A percentile compares a stretch with the other conserved stretches of the same genome.
Conservation (phyloP, 2,329 filamentous ascomycete species). For the Rhinocladiella similis region DNA sequence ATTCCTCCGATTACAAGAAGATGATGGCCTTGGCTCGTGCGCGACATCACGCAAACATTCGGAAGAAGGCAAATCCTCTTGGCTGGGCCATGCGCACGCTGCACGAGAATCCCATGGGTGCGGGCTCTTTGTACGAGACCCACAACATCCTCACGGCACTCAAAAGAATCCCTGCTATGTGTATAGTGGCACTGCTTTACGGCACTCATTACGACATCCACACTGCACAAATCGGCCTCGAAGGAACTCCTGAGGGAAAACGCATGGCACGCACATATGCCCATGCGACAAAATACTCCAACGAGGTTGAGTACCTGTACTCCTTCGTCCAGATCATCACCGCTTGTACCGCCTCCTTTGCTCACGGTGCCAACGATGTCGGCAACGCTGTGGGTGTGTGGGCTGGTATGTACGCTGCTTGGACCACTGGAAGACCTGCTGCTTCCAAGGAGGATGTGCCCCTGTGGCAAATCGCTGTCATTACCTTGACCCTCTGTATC, state of each 20-base stretch:
- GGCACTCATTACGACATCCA: slow-evolving; percentile 82
- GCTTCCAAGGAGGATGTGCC: slow-evolving; percentile 66
- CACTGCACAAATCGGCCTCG: slow-evolving; percentile 68
- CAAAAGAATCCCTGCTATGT: slow-evolving; percentile 66
- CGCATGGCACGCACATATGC: slow-evolving; percentile 71
- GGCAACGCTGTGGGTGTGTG: slow-evolving; percentile 70
- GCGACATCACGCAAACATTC: slow-evolving; percentile 63
- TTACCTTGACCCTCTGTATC: slow-evolving; percentile 62
- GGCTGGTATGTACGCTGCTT: slow-evolving; percentile 69
- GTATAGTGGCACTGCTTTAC: slow-evolving; percentile 66
- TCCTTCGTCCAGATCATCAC: slow-evolving; percentile 57
- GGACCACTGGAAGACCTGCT: slow-evolving; percentile 63
- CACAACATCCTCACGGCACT: no score
- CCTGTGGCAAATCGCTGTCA: slow-evolving; percentile 74
- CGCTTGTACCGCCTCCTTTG: slow-evolving; percentile 52
- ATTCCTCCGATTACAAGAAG: slow-evolving; percentile 55
- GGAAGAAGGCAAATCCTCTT: slow-evolving; percentile 64
- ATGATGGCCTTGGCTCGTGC: slow-evolving; percentile 59
- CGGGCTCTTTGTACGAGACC: slow-evolving; percentile 47
- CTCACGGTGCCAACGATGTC: slow-evolving; percentile 74
- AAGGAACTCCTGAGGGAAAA: slow-evolving; percentile 69
- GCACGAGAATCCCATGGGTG: slow-evolving; percentile 70
- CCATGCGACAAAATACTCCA: slow-evolving; percentile 64
- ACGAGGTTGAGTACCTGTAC: slow-evolving; percentile 66
- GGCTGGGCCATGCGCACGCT: slow-evolving; percentile 81